Evolutionary conservation across 345 rosid species (phyloP).

Genomic region (Corchorus olitorius): DNA sequence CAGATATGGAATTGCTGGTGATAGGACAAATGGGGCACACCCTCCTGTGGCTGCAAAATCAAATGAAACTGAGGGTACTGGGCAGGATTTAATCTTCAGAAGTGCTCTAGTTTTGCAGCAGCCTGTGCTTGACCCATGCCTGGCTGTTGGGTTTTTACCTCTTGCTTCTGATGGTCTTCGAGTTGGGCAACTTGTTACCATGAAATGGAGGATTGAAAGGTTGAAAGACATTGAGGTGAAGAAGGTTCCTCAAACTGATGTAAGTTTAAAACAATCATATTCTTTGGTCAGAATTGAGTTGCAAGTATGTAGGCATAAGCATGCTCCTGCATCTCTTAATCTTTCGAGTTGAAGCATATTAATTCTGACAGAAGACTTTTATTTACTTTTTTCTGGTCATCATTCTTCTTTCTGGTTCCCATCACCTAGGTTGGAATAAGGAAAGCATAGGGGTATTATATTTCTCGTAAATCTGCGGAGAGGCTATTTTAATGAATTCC

Average conservation of each 20-base stretch:
- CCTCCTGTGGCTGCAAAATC: slow-evolving; percentile 58
- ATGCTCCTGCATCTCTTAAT: neutral
- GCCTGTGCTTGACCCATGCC: slow-evolving; percentile 91
- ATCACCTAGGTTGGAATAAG: neutral
- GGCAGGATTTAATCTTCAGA: slow-evolving; percentile 72
- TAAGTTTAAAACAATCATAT: slow-evolving; percentile 41
- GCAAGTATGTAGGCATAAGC: neutral
- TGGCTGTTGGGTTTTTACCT: slow-evolving; percentile 90
- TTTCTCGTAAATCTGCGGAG: neutral
- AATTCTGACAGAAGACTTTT: neutral
- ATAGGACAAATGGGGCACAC: slow-evolving; percentile 83
- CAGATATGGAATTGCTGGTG: slow-evolving; percentile 73
- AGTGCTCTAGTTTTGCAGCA: slow-evolving; percentile 76
- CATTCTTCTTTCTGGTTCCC: neutral
- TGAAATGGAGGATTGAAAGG: slow-evolving; percentile 94
- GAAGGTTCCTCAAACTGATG: slow-evolving; percentile 38
- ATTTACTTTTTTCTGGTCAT: neutral
- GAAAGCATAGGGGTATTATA: neutral
- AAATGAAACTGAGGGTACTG: slow-evolving; percentile 36
- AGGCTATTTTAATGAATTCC: neutral
- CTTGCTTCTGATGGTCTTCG: slow-evolving; percentile 80
- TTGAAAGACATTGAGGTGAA: slow-evolving; percentile 59
- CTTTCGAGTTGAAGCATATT: neutral
- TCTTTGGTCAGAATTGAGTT: neutral
- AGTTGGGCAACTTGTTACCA: slow-evolving; percentile 82